phyloP scores from a whole-genome alignment of 176 grass and related monocot species.

The Chloris gayana region DNA sequence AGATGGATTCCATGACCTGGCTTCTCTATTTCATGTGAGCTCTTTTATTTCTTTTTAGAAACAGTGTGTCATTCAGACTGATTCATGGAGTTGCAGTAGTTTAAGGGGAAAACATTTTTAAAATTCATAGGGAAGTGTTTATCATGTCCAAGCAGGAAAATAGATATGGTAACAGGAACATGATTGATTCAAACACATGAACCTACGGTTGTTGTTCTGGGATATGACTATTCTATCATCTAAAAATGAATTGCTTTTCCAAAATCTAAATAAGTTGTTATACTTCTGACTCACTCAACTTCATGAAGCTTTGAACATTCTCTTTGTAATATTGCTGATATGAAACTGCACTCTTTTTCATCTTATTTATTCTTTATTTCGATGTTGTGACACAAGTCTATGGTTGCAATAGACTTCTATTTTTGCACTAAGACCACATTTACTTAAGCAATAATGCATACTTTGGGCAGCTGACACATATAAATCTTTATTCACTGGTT shows the following conservation, averaged over 20 bases:
- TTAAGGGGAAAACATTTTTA: not conserved
- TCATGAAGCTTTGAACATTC: not conserved
- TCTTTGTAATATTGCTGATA: conserved; percentile 5
- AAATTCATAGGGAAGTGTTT: not conserved
- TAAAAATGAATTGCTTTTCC: not conserved
- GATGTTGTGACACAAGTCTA: not conserved
- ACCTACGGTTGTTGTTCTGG: not conserved
- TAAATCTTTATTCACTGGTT: conserved; percentile 10
- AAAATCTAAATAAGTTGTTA: not conserved
- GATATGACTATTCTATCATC: not conserved
- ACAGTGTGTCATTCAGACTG: not conserved
- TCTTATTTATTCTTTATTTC: not conserved
- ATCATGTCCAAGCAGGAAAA: not conserved
- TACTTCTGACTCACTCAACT: not conserved
- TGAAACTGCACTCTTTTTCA: not conserved
- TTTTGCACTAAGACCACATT: not conserved
- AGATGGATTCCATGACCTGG: conserved; percentile 92
- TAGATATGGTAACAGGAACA: not conserved
- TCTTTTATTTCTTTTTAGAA: conserved; percentile 14
- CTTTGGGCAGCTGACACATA: not conserved
- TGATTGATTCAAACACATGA: not conserved
- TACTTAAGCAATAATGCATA: not conserved
- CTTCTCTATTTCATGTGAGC: conserved; percentile 98
- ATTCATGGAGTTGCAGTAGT: not conserved
- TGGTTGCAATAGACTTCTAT: not conserved